Percentiles rank a stretch among this genome's conserved stretches.
phyloP scores from a whole-genome alignment of 805 yeast genomes.

The Nakazawaea ambrosiae region DNA sequence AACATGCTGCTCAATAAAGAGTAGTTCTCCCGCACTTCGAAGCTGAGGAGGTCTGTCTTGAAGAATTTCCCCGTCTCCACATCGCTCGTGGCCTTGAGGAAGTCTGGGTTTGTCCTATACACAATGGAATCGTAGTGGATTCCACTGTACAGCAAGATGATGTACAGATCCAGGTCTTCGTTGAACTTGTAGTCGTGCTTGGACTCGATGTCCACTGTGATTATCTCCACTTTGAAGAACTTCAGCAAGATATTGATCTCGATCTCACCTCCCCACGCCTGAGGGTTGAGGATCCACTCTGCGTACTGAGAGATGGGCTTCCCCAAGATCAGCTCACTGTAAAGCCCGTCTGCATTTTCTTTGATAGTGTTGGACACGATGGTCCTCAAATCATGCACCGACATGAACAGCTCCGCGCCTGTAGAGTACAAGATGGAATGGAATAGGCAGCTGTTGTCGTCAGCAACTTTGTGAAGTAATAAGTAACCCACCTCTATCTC shows the following conservation, averaged over 20 bases:
- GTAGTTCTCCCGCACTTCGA: constrained; percentile 29
- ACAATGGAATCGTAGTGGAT: constrained; percentile 66
- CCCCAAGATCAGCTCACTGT: constrained; percentile 54
- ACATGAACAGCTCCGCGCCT: constrained; percentile 20
- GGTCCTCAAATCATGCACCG: constrained; percentile 38
- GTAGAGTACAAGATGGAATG: constrained; percentile 51
- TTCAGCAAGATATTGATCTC: constrained; percentile 59
- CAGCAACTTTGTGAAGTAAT: constrained; percentile 54
- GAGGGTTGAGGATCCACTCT: constrained; percentile 51
- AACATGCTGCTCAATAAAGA: constrained; percentile 34
- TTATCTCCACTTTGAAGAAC: constrained; percentile 42
- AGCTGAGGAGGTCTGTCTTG: constrained; percentile 23
- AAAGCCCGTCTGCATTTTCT: constrained; percentile 32
- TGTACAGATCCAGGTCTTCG: constrained; percentile 30
- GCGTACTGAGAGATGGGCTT: constrained; percentile 40
- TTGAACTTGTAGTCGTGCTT: constrained; percentile 50
- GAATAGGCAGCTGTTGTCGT: constrained; percentile 75
- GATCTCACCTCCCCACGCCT: constrained; percentile 82
- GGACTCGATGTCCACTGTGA: constrained; percentile 60
- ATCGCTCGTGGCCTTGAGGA: constrained; percentile 25
- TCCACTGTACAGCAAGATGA: constrained; percentile 59
- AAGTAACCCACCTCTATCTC: constrained; percentile 25
- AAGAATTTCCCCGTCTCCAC: constrained; percentile 38
- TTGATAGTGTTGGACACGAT: constrained; percentile 42
- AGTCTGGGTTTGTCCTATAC: constrained; percentile 22